These are phyloP conservation scores for Thyridium curvatum DNA, from an alignment of 2,329 filamentous ascomycete genomes.

Conservation along the genomic window DNA sequence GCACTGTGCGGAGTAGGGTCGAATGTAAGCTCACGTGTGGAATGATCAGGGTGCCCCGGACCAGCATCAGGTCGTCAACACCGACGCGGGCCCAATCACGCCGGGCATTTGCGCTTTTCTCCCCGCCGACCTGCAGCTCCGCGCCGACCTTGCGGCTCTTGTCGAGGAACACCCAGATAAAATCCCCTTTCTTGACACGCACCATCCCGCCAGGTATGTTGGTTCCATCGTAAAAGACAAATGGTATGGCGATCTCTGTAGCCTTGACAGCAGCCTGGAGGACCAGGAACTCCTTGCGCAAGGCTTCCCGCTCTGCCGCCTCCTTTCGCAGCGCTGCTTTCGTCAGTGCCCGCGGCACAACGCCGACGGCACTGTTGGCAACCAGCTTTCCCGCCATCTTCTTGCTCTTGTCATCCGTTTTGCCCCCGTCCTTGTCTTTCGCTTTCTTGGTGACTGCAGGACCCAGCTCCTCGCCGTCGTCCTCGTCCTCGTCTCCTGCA, in stretches of 20 bases:
- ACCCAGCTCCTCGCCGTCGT: conserved; percentile 17
- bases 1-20: conserved; percentile 3
- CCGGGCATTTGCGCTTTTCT: conserved; percentile 56
- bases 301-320: conserved; percentile 63
- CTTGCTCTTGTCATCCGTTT: conserved; percentile 15
- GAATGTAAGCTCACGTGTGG: conserved; percentile 67
- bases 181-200: conserved; percentile 87
- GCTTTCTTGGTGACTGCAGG: background rate
- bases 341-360: conserved; percentile 69
- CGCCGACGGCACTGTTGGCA: conserved; percentile 53
- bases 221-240: conserved; percentile 94
- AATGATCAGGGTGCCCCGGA: conserved; percentile 84
- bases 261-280: conserved; percentile 83
- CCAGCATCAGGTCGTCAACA: conserved; percentile 92
- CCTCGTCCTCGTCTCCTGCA: conserved; percentile 56
- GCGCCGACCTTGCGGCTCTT: conserved; percentile 86
- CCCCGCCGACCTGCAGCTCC: conserved; percentile 66
- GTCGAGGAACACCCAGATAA: conserved; percentile 88
- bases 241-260: conserved; percentile 85
- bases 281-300: conserved; percentile 73
- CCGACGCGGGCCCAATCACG: conserved; percentile 89
- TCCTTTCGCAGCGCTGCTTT: conserved; percentile 62
- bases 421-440: conserved; percentile 15
- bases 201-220: conserved; percentile 81
- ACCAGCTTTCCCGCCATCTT: conserved; percentile 43